A percentile compares a stretch with the other conserved stretches of the same genome.
phyloP scores from a whole-genome alignment of 2,329 filamentous ascomycete genomes.

The Alternaria gaisen region DNA sequence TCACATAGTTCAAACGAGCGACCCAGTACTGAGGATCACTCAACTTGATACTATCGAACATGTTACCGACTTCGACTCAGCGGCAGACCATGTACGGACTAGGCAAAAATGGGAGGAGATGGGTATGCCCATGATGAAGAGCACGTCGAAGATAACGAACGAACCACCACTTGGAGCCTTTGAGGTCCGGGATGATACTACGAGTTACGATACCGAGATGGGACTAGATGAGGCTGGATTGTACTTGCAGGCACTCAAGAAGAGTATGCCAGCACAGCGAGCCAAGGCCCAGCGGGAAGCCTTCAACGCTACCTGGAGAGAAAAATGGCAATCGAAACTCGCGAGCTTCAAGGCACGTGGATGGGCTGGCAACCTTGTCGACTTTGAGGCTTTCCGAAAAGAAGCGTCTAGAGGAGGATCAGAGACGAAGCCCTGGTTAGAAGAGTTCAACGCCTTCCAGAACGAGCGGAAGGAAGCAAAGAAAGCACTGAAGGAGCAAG shows the following conservation, averaged over 20 bases:
- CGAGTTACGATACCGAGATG: conserved; percentile 36
- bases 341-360: conserved; percentile 7
- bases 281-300: conserved; percentile 4
- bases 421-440: conserved; percentile 7
- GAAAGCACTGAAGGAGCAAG: conserved; percentile 20
- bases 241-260: conserved; percentile 36
- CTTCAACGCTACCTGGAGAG: conserved; percentile 13
- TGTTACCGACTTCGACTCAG: conserved; percentile 86
- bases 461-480: conserved; percentile 8
- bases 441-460: conserved; percentile 9
- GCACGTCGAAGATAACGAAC: conserved; percentile 31
- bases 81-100: conserved; percentile 81
- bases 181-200: conserved; percentile 44
- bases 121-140: conserved; percentile 70
- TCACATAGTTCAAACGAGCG: conserved; percentile 69
- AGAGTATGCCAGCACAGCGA: conserved; percentile 24
- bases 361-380: conserved; percentile 5
- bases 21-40: conserved; percentile 79
- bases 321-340: conserved; percentile 18
- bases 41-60: conserved; percentile 86
- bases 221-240: conserved; percentile 40
- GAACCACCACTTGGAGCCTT: conserved; percentile 38
- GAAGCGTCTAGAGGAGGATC: background rate
- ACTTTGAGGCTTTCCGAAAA: conserved; percentile 4
- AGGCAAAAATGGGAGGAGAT: conserved; percentile 88